Evolutionary conservation across 2,329 filamentous ascomycete genomes (phyloP).

Genomic region (Xylaria sp.): DNA sequence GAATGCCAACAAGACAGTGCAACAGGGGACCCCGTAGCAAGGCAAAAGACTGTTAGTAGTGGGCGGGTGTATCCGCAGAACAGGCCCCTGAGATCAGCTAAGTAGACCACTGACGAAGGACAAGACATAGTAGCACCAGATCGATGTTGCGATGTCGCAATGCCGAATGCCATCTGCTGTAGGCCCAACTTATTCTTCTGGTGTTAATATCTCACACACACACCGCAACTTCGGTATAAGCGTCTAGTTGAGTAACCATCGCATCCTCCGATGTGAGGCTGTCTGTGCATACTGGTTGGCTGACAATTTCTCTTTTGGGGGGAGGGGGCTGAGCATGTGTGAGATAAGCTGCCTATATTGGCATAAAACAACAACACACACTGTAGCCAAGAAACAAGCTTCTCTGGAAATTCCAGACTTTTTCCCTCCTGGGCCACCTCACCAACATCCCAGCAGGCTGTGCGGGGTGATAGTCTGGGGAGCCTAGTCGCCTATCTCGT

Average conservation of each 20-base stretch:
- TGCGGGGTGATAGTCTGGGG: slow-evolving; percentile 39
- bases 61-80: slow-evolving; percentile 34
- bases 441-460: slow-evolving; percentile 16
- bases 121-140: slow-evolving; percentile 17
- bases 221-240: slow-evolving; percentile 35
- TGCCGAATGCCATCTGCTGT: slow-evolving; percentile 6
- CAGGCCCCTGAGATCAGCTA: slow-evolving; percentile 28
- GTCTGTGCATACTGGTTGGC: slow-evolving; percentile 27
- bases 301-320: slow-evolving; percentile 13
- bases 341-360: slow-evolving; percentile 26
- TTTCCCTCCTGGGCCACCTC: slow-evolving; percentile 33
- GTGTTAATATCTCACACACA: slow-evolving; percentile 5
- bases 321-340: slow-evolving; percentile 25
- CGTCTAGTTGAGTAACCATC: slow-evolving; percentile 8
- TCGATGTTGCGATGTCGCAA: slow-evolving; percentile 14
- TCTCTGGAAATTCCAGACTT: slow-evolving; percentile 37
- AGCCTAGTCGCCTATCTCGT: slow-evolving; percentile 29
- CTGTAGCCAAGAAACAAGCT: slow-evolving; percentile 11
- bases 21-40: not conserved
- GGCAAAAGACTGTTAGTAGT: slow-evolving; percentile 18
- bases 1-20: not conserved
- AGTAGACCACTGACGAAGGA: slow-evolving; percentile 33
- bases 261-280: slow-evolving; percentile 28
- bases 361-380: slow-evolving; percentile 13
- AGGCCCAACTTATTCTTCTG: slow-evolving; percentile 4